phyloP scores from a whole-genome alignment of 768 basidiomycete genomes.

The Psilocybe sp. region DNA sequence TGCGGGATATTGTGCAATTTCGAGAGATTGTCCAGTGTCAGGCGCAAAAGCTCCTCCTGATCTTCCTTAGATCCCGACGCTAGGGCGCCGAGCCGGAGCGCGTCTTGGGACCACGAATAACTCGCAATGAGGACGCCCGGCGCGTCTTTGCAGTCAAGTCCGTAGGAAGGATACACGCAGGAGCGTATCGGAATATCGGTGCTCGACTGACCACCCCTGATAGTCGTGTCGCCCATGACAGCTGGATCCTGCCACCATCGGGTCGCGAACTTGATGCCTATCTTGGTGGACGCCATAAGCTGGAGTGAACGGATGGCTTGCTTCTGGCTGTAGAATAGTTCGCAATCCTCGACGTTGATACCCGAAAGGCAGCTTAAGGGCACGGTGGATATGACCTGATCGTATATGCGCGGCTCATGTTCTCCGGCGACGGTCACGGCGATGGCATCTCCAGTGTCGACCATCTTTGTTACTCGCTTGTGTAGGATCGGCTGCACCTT shows the following conservation, averaged over 20 bases:
- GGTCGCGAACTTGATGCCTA: conserved; percentile 33
- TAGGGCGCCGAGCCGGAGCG: conserved; percentile 33
- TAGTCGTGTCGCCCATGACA: background rate
- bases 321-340: conserved; percentile 25
- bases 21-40: conserved; percentile 28
- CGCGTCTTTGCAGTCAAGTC: conserved; percentile 18
- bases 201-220: conserved; percentile 35
- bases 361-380: conserved; percentile 25
- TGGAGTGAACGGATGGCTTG: conserved; percentile 27
- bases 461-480: conserved; percentile 7
- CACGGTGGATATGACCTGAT: conserved; percentile 30
- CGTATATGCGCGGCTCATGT: conserved; percentile 1
- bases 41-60: conserved; percentile 19
- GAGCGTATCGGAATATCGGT: conserved; percentile 41
- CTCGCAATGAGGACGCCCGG: conserved; percentile 34
- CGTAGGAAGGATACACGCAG: conserved; percentile 44
- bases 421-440: conserved; percentile 5
- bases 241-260: conserved; percentile 28
- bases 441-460: conserved; percentile 2
- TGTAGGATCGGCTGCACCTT: background rate
- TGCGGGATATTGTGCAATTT: conserved; percentile 22
- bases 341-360: conserved; percentile 21
- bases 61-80: conserved; percentile 15
- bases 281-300: conserved; percentile 29
- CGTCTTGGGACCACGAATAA: conserved; percentile 39